Base-by-base conservation (phyloP, 495 filamentous ascomycete species). In the Daldinia decipiens region DNA sequence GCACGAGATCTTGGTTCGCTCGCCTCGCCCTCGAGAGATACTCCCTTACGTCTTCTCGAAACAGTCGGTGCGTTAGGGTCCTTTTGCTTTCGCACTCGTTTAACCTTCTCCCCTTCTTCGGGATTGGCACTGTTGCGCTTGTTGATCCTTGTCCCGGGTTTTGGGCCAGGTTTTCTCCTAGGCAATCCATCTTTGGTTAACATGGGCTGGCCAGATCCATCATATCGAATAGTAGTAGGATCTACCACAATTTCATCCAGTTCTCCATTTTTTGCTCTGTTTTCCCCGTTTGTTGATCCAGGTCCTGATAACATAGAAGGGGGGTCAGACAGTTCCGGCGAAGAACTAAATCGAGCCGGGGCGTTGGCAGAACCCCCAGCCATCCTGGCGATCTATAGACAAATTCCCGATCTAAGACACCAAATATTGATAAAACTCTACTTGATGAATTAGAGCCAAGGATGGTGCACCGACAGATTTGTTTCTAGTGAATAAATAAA, bases 11-110 rank as follows among this genome's bases (percentile, higher is more conserved):
- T 56, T 15, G 70, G 52, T 29, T 73, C 70, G n/a, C 60, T 52
- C 8, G 57, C 51, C 29, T 73, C 70, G 21, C 70, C 70, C 27
- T 73, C 70, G 8, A 66, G 61, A 39, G 70, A 71, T 11, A 36
- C 36, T 6, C 75, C 72, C 79, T 87, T 87, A 74, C 82, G 80
- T 67, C 87, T 87, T 50, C 86, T 80, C 70, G 81, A 83, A 19
- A 79, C 74, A 8, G 86, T 82, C 7, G 86, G 80, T 15, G 84
- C 83, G 71, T 85, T 85, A 17, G 86, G 84, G 51, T 89, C 87
- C 68, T 82, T 85, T 11, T 86, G 84, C 66, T 88, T 88, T 53
- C 86, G 74, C 11, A 82, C 78, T 59, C 84, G 84, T 56, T 85
- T 84, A 47, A 80, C 79, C 74, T 88, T 89, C 71, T 83, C 79